Percentiles rank a stretch among this genome's conserved stretches.
Conservation (phyloP, 140 eudicot species). For the Oenanthe javanica region DNA sequence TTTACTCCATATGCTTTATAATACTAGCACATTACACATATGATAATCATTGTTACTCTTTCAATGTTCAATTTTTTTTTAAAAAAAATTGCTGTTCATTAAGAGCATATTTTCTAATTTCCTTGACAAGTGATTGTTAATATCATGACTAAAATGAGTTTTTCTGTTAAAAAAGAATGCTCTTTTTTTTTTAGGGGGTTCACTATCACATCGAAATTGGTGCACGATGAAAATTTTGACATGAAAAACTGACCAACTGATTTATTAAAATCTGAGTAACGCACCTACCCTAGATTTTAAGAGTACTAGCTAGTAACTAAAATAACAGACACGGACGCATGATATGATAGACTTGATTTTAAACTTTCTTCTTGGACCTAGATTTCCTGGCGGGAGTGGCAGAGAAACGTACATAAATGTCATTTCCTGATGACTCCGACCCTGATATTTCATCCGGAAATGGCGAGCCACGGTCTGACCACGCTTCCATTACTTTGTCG, state of each 20-base stretch:
- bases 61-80: background rate
- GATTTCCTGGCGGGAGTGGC: slow-evolving; percentile 11
- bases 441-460: slow-evolving; percentile 54
- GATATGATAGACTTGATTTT: background rate
- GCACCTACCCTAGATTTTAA: background rate
- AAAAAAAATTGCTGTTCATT: background rate
- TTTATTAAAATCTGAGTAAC: background rate
- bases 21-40: background rate
- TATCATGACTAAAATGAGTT: no score
- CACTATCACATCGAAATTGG: background rate
- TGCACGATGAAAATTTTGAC: background rate
- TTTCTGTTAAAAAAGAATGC: background rate
- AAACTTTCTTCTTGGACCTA: background rate
- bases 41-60: background rate
- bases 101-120: no score
- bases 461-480: slow-evolving; percentile 65
- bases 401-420: slow-evolving; percentile 55
- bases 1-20: background rate
- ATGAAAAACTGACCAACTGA: background rate
- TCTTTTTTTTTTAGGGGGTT: background rate
- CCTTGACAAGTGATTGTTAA: no score
- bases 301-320: background rate
- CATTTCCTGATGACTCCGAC: slow-evolving; percentile 35
- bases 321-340: background rate
- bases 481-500: slow-evolving; percentile 52